Base-by-base conservation (phyloP, 176 grass and related monocot genomes). In the Phoenix roebelenii region DNA sequence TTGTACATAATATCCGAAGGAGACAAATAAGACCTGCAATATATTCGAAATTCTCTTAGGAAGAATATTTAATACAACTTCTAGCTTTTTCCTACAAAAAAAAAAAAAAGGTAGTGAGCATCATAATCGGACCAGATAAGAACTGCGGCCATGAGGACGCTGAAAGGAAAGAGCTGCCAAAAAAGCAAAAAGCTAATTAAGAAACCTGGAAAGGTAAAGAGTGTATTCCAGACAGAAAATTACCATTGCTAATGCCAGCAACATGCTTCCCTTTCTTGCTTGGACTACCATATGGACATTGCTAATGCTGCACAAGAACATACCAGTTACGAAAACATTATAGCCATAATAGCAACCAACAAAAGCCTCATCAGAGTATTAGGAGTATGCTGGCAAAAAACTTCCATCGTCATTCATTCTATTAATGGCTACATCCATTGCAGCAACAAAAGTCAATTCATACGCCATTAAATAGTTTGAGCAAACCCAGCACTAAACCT, bases 171-270 rank as follows among this genome's bases (percentile, higher is more conserved):
- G 50, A 97, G 67, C 93, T 97, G 84, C 69, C 63, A 73, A 64
- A 25, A 55, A 74, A 72, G 50, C 32, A 52, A 64, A 71, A 67
- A 32, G 26, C 67, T 16, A 76, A 78, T 48, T 60, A 60, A 64
- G 0, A 49, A 71, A 15, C 16, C 35, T 44, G 35, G 35, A 78
- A 61, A 48, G 20, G 52, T 2, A 23, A 15, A 49, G 4, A 64
- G 5, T 4, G 22, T 17, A 44, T 44, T 44, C 12, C 35, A 44
- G 35, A 44, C 10, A 3, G 35, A 44, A 12, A 14, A 14, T 78
- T 85, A 97, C 93, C 93, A 97, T 97, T 3, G 87, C 87, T 64
- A 97, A 60, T 77, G 87, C 93, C 53, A 74, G 63, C 62, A 78
- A 61, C 84, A 97, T 88, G 81, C 74, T 91, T 82, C 81, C 93